phyloP scores from a whole-genome alignment of 495 filamentous ascomycete species.

The Aspergillus sclerotiicarbonarius region DNA sequence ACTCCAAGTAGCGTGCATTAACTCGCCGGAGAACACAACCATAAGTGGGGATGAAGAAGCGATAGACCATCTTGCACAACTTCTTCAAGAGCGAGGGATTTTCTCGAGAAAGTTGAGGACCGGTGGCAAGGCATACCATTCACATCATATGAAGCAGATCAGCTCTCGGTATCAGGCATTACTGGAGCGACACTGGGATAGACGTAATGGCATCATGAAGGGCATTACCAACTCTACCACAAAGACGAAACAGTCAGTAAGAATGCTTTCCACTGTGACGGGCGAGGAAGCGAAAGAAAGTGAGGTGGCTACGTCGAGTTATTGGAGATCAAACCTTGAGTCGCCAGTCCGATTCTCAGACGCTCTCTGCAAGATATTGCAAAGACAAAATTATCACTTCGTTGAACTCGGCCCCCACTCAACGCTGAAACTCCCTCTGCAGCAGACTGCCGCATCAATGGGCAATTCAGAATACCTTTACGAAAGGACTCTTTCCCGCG shows the following conservation, averaged over 20 bases:
- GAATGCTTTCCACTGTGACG: background rate
- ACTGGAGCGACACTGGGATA: background rate
- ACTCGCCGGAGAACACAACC: constrained; percentile 19
- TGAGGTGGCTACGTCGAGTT: background rate
- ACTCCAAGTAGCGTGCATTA: constrained; percentile 10
- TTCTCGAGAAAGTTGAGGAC: constrained; percentile 19
- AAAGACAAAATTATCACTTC: background rate
- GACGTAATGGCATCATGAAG: no score
- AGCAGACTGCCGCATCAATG: background rate
- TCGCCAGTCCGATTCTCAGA: constrained; percentile 5
- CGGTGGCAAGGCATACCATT: constrained; percentile 44
- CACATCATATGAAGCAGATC: constrained; percentile 13
- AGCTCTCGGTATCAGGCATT: background rate
- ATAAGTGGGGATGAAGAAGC: constrained; percentile 29
- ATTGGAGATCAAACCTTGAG: constrained; percentile 14
- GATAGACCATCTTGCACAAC: constrained; percentile 19
- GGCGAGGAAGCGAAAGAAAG: background rate
- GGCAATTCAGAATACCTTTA: background rate
- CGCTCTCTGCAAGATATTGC: background rate
- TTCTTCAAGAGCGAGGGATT: background rate
- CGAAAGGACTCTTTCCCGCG: background rate
- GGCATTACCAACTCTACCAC: background rate
- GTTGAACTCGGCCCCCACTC: constrained; percentile 14
- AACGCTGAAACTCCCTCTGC: constrained; percentile 2
- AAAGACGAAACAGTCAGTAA: background rate